These are phyloP conservation scores for Rhododendron henanense DNA, from an alignment of 148 eudicot genomes.

Conservation along the genomic window DNA sequence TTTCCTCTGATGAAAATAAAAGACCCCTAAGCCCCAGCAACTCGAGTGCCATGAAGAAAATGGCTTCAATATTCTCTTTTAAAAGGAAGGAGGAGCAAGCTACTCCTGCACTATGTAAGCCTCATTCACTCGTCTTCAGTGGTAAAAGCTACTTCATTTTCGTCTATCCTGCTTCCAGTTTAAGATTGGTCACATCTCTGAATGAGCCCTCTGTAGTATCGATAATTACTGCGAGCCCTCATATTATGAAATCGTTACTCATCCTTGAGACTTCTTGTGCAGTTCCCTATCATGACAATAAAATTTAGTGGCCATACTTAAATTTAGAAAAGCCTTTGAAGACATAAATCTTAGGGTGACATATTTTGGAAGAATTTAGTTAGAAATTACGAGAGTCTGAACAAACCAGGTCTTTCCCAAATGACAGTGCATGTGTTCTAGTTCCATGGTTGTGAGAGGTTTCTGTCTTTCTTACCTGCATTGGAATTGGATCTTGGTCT, in stretches of 20 bases:
- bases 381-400: not conserved
- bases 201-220: not conserved
- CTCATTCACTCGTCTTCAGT: not conserved
- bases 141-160: not conserved
- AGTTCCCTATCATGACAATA: not conserved
- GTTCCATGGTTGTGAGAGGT: too few species aligned
- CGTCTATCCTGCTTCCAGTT: not conserved
- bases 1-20: conserved; percentile 44
- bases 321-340: conserved; percentile 19
- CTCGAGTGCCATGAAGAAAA: conserved; percentile 52
- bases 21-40: conserved; percentile 54
- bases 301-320: not conserved
- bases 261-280: not conserved
- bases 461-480: too few species aligned
- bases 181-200: not conserved
- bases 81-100: conserved; percentile 58
- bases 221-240: not conserved
- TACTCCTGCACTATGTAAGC: conserved; percentile 52
- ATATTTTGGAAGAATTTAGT: not conserved
- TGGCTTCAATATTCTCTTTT: conserved; percentile 44
- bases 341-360: not conserved
- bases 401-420: not conserved
- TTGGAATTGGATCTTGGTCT: too few species aligned
- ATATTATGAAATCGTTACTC: not conserved
- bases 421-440: not conserved